These are phyloP conservation scores for Umbilicaria muhlenbergii DNA, from an alignment of 495 filamentous ascomycete genomes.

Conservation along the genomic window DNA sequence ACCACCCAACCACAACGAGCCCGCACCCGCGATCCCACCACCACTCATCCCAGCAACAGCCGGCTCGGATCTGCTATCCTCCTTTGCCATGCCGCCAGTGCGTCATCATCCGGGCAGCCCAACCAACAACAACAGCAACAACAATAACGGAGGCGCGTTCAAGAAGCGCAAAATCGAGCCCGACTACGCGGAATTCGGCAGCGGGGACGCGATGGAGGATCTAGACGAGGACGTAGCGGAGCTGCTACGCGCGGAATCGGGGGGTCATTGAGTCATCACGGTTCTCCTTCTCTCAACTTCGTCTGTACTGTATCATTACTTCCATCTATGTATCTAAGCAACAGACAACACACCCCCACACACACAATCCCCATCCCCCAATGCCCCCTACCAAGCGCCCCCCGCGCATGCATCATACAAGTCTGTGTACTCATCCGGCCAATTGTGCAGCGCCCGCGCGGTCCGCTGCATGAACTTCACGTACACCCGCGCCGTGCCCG, in stretches of 20 bases:
- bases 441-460: no score
- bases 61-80: slow-evolving; percentile 35
- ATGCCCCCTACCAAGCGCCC: no score
- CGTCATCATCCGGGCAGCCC: slow-evolving; percentile 21
- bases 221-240: slow-evolving; percentile 76
- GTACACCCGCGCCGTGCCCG: no score
- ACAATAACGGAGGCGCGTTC: slow-evolving; percentile 22
- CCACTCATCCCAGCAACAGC: slow-evolving; percentile 11
- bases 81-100: slow-evolving; percentile 23
- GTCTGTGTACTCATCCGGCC: no score
- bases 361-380: no score
- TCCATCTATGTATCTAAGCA: no score
- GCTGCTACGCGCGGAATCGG: slow-evolving; percentile 46
- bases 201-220: slow-evolving; percentile 46
- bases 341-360: no score
- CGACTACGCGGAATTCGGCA: slow-evolving; percentile 53
- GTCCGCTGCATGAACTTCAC: no score
- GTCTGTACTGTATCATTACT: no score
- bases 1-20: not conserved
- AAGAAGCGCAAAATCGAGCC: slow-evolving; percentile 70
- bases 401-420: no score
- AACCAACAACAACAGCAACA: slow-evolving; percentile 24
- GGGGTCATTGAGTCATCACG: slow-evolving; percentile 2
- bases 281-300: no score
- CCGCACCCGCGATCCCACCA: not conserved